These are phyloP conservation scores for Arthrinium puccinioides DNA, from an alignment of 2,329 filamentous ascomycete genomes.

Conservation along the genomic window DNA sequence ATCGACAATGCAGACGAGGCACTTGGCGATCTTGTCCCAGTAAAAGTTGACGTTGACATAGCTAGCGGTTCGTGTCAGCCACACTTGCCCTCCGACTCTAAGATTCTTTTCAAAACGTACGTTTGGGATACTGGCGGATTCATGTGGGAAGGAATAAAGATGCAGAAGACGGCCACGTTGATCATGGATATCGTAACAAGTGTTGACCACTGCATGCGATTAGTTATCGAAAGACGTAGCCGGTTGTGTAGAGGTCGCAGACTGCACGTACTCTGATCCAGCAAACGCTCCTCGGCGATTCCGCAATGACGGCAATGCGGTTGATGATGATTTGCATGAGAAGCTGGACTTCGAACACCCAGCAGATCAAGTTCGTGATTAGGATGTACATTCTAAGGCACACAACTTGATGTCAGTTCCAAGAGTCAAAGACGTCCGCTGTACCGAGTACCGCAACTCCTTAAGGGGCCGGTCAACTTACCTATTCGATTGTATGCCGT, in stretches of 20 bases:
- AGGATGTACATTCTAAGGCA: neutral
- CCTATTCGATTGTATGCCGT: neutral
- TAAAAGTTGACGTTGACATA: constrained; percentile 35
- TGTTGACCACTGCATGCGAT: constrained; percentile 22
- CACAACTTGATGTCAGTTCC: too few relatives aligned
- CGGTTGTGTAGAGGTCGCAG: neutral
- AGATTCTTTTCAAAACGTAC: constrained; percentile 19
- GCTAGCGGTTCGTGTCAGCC: neutral
- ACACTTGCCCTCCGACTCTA: neutral
- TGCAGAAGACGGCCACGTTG: constrained; percentile 41
- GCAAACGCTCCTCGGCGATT: constrained; percentile 23
- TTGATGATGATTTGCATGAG: constrained; percentile 46
- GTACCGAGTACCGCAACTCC: too few relatives aligned
- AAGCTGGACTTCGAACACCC: constrained; percentile 33
- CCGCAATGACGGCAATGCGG: constrained; percentile 36
- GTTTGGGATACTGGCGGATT: neutral
- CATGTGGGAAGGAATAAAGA: constrained; percentile 38
- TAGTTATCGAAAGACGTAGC: neutral
- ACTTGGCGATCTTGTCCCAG: constrained; percentile 44
- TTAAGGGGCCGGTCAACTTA: neutral
- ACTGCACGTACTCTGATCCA: constrained; percentile 21
- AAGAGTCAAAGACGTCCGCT: too few relatives aligned
- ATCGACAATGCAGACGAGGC: constrained; percentile 38
- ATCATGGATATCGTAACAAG: constrained; percentile 32
- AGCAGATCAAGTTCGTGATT: constrained; percentile 14